Evolutionary conservation across 2,329 filamentous ascomycete genomes (phyloP), one percentile per base, ranked within the genome.

Genomic region (Alternaria consortialis): DNA sequence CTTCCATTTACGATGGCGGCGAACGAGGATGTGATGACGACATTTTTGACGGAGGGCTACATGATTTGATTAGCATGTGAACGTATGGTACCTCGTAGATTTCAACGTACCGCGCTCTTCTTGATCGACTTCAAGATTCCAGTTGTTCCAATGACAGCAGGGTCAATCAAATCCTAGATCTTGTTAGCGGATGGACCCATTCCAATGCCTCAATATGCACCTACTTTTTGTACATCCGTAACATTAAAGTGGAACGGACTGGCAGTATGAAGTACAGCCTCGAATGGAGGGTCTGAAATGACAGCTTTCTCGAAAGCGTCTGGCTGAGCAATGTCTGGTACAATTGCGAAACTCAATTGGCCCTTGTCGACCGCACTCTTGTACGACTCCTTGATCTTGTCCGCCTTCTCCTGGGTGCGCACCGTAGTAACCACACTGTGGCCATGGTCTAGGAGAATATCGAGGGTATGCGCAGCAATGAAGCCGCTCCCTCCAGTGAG

Each of bases 191-290:
- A 25, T 34, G 2, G 3, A 6, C 3, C 25, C 0, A 7, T n/a
- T 7, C 20, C 4, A 3, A n/a, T 7, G 20, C 5, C 0, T 2
- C 4, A 5, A 7, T n/a, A 8, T 12, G 25, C 23, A 62, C 81
- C 71, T n/a, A 74, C 74, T 56, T 90, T 88, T 64, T 94, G 84
- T 17, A 91, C 88, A 66, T 89, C 85, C 36, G 92, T 88, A 56
- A 95, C 87, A 34, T 90, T 90, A 74, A 88, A 86, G 69, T 91
- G 89, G 80, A 91, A 94, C 0, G 92, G 91, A 34, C 74, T 77
- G 1, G 79, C 78, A 15, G 79, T 80, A 56, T 80, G 79, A 17
- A 80, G 66, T 50, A 94, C 90, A 46, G 86, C 88, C 69, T 92
- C 89, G 64, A 94, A 91, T 0, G 88, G 86, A 15, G 87, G 87